A percentile compares a stretch with the other conserved stretches of the same genome.
These are phyloP conservation scores for Fagopyrum esculentum DNA, from an alignment of 148 eudicot genomes.

Conservation along the genomic window DNA sequence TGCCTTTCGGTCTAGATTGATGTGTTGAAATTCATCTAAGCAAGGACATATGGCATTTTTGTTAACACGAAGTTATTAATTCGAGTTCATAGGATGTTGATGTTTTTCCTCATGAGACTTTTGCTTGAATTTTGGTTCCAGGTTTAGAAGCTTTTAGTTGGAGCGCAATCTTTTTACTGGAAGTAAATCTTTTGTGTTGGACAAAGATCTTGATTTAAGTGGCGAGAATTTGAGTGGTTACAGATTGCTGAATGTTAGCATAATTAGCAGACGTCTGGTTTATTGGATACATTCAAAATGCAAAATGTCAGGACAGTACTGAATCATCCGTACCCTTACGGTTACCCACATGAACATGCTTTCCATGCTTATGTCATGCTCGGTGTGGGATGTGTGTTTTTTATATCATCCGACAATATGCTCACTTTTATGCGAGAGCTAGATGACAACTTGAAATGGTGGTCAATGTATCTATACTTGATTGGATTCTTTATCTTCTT, in stretches of 20 bases:
- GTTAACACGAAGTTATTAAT: background rate
- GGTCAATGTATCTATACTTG: conserved; percentile 93
- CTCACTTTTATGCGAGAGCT: conserved; percentile 82
- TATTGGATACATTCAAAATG: conserved; percentile 74
- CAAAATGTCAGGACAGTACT: conserved; percentile 83
- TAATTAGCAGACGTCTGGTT: conserved; percentile 50
- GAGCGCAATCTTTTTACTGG: conserved; percentile 2
- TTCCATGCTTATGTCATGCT: conserved; percentile 92
- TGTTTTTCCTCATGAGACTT: background rate
- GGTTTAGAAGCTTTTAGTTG: conserved; percentile 11
- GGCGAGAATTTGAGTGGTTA: conserved; percentile 19
- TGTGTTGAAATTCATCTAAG: background rate
- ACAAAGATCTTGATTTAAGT: background rate
- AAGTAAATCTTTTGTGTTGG: conserved; percentile 1
- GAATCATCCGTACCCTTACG: conserved; percentile 67
- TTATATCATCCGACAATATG: conserved; percentile 95
- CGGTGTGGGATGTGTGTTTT: conserved; percentile 84
- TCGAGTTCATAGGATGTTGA: background rate
- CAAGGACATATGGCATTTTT: background rate
- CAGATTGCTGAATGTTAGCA: conserved; percentile 40
- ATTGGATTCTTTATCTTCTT: conserved; percentile 98
- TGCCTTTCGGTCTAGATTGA: background rate
- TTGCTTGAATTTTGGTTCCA: background rate
- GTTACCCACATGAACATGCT: conserved; percentile 87
- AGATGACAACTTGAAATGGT: conserved; percentile 94